phyloP scores from a whole-genome alignment of 164 flowering plant genomes.

The Dillenia suffruticosa region DNA sequence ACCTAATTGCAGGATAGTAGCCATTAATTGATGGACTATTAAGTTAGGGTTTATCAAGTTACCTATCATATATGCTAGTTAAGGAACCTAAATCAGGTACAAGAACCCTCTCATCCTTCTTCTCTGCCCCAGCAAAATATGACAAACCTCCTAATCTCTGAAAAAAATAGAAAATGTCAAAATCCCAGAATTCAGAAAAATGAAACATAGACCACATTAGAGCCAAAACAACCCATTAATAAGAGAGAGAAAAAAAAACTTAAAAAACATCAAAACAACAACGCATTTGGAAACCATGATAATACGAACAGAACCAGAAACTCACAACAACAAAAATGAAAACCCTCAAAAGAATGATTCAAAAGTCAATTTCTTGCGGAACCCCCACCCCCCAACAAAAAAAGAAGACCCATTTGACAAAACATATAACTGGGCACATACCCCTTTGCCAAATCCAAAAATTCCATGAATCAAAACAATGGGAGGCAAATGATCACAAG shows the following conservation, averaged over 20 bases:
- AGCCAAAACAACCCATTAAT: background rate
- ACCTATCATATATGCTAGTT: constrained; percentile 95
- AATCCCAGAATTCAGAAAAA: background rate
- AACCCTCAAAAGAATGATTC: no score
- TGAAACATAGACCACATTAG: no score
- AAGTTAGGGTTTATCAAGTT: background rate
- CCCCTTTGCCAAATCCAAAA: constrained; percentile 99
- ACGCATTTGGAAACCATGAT: no score
- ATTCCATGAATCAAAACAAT: constrained; percentile 97
- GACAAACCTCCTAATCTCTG: constrained; percentile 91
- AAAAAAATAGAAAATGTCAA: constrained; percentile 11
- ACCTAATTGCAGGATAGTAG: no score
- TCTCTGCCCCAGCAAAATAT: constrained; percentile 97
- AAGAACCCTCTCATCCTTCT: constrained; percentile 87
- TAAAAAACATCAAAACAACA: no score
- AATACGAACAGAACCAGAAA: no score
- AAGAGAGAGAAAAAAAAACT: background rate
- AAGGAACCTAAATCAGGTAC: constrained; percentile 98
- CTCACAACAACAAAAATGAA: no score
- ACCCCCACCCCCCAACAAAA: no score
- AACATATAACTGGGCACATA: constrained; percentile 16
- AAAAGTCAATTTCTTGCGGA: no score
- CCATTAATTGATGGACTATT: no score
- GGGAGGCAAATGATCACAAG: constrained; percentile 55
- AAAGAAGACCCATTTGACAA: no score